Conservation (phyloP, 495 filamentous ascomycete genomes). For the Penicillium pancosmium region DNA sequence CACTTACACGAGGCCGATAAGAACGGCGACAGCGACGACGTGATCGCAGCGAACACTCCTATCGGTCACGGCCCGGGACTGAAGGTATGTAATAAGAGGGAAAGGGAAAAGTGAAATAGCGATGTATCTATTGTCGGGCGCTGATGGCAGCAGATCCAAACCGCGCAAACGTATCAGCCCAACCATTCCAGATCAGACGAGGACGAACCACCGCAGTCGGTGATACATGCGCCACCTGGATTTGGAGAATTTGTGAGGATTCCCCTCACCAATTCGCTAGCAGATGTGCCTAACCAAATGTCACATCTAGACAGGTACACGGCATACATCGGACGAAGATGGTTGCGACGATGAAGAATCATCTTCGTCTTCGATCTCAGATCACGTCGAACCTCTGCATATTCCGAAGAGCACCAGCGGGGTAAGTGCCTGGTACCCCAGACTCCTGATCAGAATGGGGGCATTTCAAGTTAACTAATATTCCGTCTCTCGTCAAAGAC, state of each 20-base stretch:
- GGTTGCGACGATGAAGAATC: slow-evolving; percentile 19
- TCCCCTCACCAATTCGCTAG: not conserved
- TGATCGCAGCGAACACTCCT: slow-evolving; percentile 6
- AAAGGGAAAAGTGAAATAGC: not conserved
- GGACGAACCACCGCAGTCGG: slow-evolving; percentile 73
- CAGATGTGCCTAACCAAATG: not conserved
- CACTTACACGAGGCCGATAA: slow-evolving; percentile 3
- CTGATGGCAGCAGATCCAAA: slow-evolving; percentile 57
- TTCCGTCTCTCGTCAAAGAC: slow-evolving; percentile 7
- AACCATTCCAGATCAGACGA: slow-evolving; percentile 59
- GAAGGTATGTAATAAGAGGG: slow-evolving; percentile 33
- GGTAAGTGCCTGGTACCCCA: slow-evolving; percentile 11
- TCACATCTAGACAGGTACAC: not conserved
- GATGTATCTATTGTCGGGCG: slow-evolving; percentile 1
- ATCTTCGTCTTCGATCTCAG: slow-evolving; percentile 2
- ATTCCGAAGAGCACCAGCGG: slow-evolving; percentile 12
- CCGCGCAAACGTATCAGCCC: slow-evolving; percentile 57
- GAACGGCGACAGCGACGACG: slow-evolving; percentile 4
- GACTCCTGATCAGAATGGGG: not conserved
- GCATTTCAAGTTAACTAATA: not conserved
- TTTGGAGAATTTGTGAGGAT: slow-evolving; percentile 74
- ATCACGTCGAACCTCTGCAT: not conserved
- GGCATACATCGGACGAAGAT: slow-evolving; percentile 2
- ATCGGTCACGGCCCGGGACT: slow-evolving; percentile 26
- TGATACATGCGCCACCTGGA: slow-evolving; percentile 83